Conservation (phyloP, 2,329 filamentous ascomycete species). For the Coniochaeta ligniaria region DNA sequence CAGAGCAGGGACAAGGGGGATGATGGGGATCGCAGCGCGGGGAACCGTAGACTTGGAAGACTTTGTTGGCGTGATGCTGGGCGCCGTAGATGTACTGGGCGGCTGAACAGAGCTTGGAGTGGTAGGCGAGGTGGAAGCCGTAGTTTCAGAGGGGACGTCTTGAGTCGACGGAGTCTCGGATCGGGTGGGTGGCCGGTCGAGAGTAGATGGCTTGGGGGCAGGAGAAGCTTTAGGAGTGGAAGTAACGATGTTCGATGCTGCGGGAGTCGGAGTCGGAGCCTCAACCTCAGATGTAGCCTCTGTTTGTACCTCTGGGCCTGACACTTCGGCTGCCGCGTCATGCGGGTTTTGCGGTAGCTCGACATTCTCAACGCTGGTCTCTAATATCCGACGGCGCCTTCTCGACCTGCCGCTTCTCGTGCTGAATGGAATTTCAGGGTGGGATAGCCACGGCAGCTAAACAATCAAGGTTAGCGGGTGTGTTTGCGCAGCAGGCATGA, state of each 20-base stretch:
- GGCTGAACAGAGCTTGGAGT: slow-evolving; percentile 25
- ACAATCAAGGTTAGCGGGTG: not conserved
- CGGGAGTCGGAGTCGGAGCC: slow-evolving; percentile 7
- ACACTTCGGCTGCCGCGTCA: not conserved
- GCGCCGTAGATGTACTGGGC: slow-evolving; percentile 13
- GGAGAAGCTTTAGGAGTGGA: slow-evolving; percentile 10
- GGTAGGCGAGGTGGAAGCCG: slow-evolving; percentile 24
- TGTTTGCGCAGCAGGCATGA: not conserved
- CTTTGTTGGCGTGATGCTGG: slow-evolving; percentile 17
- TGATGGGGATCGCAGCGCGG: slow-evolving; percentile 29
- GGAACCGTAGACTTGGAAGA: slow-evolving; percentile 18
- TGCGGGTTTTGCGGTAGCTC: slow-evolving; percentile 26
- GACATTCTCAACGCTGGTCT: slow-evolving; percentile 27
- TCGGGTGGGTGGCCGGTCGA: slow-evolving; percentile 10
- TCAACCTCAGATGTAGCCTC: slow-evolving; percentile 20
- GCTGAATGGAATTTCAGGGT: slow-evolving; percentile 44
- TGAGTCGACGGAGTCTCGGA: slow-evolving; percentile 24
- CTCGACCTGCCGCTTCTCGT: slow-evolving; percentile 29
- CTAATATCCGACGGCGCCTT: slow-evolving; percentile 31
- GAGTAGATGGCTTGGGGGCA: slow-evolving; percentile 5
- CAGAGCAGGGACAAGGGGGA: slow-evolving; percentile 39
- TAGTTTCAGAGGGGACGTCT: slow-evolving; percentile 21
- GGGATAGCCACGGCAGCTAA: slow-evolving; percentile 53
- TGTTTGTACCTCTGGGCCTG: slow-evolving; percentile 2
- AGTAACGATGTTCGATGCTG: slow-evolving; percentile 10